Conservation (phyloP, 495 filamentous ascomycete species). For the Cercophora scortea region DNA sequence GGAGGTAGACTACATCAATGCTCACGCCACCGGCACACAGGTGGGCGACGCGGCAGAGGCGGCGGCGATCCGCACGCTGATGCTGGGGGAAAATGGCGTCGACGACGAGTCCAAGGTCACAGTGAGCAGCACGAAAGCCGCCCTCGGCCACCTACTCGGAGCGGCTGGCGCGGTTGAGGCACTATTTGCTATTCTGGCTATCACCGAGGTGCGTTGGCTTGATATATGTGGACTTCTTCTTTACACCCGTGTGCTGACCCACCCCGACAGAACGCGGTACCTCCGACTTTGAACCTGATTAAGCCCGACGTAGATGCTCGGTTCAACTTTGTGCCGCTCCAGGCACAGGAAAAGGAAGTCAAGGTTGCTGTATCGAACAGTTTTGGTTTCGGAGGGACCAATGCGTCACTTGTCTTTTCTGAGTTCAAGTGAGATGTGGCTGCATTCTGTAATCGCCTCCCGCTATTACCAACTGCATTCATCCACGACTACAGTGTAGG, state of each 20-base stretch:
- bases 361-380: constrained; percentile 84
- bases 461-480: too few relatives aligned
- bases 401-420: constrained; percentile 80
- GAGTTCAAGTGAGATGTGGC: constrained; percentile 28
- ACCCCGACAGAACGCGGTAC: constrained; percentile 58
- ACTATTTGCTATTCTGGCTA: constrained; percentile 70
- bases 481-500: too few relatives aligned
- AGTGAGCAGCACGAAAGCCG: constrained; percentile 89
- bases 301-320: constrained; percentile 60
- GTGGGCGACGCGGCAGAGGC: constrained; percentile 89
- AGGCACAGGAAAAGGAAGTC: constrained; percentile 61
- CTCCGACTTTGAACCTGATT: constrained; percentile 80
- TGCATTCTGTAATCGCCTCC: too few relatives aligned
- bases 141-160: constrained; percentile 85
- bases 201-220: constrained; percentile 57
- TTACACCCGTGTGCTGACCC: constrained; percentile 7
- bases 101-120: constrained; percentile 58
- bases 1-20: constrained; percentile 87
- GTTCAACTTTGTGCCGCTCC: constrained; percentile 78
- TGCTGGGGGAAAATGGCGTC: constrained; percentile 65
- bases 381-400: constrained; percentile 97
- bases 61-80: constrained; percentile 66
- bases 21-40: constrained; percentile 81
- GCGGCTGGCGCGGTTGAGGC: constrained; percentile 87
- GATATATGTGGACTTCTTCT: background rate